phyloP scores from a whole-genome alignment of 164 flowering plant species.

The Vitis labrusca region DNA sequence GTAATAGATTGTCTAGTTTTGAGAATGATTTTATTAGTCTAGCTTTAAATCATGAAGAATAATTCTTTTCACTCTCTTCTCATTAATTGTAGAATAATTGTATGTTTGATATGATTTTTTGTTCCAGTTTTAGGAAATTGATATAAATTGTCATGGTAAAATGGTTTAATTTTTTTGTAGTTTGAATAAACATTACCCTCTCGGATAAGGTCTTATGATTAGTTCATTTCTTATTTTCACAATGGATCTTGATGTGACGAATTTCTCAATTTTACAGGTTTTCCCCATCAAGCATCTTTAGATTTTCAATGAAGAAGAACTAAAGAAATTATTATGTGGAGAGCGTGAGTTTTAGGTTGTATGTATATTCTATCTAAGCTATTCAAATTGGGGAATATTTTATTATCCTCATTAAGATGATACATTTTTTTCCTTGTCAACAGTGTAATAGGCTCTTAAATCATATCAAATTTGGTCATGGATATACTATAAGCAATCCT shows the following conservation, averaged over 20 bases:
- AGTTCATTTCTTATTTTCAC: neutral
- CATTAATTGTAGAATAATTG: too few species aligned
- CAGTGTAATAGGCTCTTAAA: constrained; percentile 71
- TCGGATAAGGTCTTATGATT: too few species aligned
- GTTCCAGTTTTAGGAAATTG: too few species aligned
- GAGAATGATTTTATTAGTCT: too few species aligned
- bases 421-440: neutral
- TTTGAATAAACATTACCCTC: too few species aligned
- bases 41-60: too few species aligned
- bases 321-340: constrained; percentile 87
- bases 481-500: constrained; percentile 89
- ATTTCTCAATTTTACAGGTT: constrained; percentile 49
- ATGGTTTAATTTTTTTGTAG: too few species aligned
- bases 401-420: neutral
- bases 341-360: constrained; percentile 75
- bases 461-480: constrained; percentile 90
- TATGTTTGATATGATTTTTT: too few species aligned
- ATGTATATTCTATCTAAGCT: constrained; percentile 26
- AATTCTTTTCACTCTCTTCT: too few species aligned
- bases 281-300: constrained; percentile 67
- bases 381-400: neutral
- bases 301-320: constrained; percentile 80
- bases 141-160: too few species aligned
- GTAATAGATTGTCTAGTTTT: too few species aligned
- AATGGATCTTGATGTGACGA: too few species aligned